A percentile compares a stretch with the other conserved stretches of the same genome.
These are phyloP conservation scores for Boletus speciosus DNA, from an alignment of 768 basidiomycete genomes.

Conservation along the genomic window DNA sequence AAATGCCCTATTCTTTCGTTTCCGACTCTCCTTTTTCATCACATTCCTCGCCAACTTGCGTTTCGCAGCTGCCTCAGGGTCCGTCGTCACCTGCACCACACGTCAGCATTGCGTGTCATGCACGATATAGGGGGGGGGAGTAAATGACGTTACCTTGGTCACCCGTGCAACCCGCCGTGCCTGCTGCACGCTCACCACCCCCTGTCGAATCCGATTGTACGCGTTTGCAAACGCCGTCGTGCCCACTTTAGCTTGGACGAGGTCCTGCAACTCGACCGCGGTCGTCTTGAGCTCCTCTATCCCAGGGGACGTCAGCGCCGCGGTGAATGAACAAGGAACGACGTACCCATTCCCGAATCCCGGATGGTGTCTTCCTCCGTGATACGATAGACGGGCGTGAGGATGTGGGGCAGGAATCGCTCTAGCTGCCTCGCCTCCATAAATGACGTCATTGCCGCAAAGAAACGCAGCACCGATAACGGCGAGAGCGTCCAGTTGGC, in stretches of 20 bases:
- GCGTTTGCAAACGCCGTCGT: slow-evolving; percentile 74
- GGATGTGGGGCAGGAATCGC: slow-evolving; percentile 75
- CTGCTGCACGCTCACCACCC: slow-evolving; percentile 59
- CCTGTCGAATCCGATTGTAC: slow-evolving; percentile 80
- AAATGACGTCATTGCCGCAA: slow-evolving; percentile 82
- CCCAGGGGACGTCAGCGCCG: not conserved
- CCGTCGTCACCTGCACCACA: slow-evolving; percentile 53
- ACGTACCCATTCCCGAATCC: slow-evolving; percentile 74
- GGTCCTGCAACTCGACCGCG: slow-evolving; percentile 79
- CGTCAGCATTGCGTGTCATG: not conserved
- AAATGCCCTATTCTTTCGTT: slow-evolving; percentile 63
- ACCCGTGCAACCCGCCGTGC: slow-evolving; percentile 66
- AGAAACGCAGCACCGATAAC: slow-evolving; percentile 80
- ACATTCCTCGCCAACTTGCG: slow-evolving; percentile 68
- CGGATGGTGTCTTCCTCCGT: slow-evolving; percentile 82
- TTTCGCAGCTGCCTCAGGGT: slow-evolving; percentile 76
- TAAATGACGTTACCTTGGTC: slow-evolving; percentile 35
- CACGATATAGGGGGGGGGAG: slow-evolving; percentile 6
- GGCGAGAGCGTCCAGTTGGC: slow-evolving; percentile 82
- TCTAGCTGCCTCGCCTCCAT: slow-evolving; percentile 60
- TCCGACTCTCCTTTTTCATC: slow-evolving; percentile 82
- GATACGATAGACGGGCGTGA: slow-evolving; percentile 84
- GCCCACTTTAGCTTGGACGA: slow-evolving; percentile 85
- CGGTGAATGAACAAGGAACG: not conserved
- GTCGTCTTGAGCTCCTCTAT: slow-evolving; percentile 81